Evolutionary conservation across 441 rosid genomes (phyloP).

Genomic region (Flueggea neowawraea): DNA sequence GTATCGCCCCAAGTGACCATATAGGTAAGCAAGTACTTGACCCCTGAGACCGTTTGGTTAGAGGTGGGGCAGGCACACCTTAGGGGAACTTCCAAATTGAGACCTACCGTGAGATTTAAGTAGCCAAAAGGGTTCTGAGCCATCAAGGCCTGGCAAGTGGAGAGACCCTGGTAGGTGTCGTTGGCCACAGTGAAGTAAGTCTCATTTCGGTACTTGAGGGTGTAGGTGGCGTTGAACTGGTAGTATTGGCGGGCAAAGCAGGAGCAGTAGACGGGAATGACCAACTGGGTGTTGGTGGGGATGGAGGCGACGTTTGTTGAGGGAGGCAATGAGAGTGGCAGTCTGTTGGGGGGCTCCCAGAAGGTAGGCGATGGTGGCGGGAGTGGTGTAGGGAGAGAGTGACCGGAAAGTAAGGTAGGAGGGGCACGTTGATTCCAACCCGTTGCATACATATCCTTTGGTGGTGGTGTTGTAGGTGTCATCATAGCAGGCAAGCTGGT

Average conservation of each 20-base stretch:
- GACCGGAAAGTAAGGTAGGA: slow-evolving; percentile 85
- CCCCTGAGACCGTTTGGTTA: slow-evolving; percentile 47
- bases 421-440: slow-evolving; percentile 39
- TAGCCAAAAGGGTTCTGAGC: slow-evolving; percentile 43
- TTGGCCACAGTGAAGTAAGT: slow-evolving; percentile 61
- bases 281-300: slow-evolving; percentile 31
- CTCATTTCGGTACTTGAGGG: slow-evolving; percentile 15
- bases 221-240: slow-evolving; percentile 70
- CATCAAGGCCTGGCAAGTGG: slow-evolving; percentile 80
- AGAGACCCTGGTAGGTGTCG: slow-evolving; percentile 74
- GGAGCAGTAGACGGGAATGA: slow-evolving; percentile 69
- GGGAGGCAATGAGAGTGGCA: slow-evolving; percentile 42
- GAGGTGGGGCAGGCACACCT: slow-evolving; percentile 83
- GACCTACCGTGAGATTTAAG: slow-evolving; percentile 18
- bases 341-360: slow-evolving; percentile 20
- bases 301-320: slow-evolving; percentile 46
- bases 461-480: slow-evolving; percentile 32
- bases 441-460: slow-evolving; percentile 58
- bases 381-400: slow-evolving; percentile 38
- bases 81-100: slow-evolving; percentile 48
- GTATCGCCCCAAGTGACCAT: slow-evolving; percentile 38
- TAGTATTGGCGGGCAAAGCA: slow-evolving; percentile 42
- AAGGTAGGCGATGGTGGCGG: slow-evolving; percentile 40
- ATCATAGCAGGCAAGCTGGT: slow-evolving; percentile 37
- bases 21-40: slow-evolving; percentile 55